phyloP scores from a whole-genome alignment of 768 basidiomycete species.

The Pleurotus ostreatus region DNA sequence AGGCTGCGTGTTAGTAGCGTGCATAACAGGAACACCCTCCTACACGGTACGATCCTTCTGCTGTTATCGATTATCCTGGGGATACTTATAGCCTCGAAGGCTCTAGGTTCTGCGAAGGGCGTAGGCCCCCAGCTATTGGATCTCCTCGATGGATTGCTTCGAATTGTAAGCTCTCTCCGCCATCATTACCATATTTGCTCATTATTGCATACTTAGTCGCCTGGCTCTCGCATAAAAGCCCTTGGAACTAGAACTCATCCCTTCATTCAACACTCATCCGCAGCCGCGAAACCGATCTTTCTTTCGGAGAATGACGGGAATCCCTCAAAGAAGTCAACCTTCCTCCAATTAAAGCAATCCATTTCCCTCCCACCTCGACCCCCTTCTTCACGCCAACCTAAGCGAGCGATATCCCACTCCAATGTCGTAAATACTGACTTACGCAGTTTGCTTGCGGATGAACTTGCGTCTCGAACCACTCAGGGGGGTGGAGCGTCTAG shows the following conservation, averaged over 20 bases:
- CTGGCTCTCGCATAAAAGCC: constrained; percentile 22
- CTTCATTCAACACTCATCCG: constrained; percentile 21
- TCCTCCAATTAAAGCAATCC: constrained; percentile 10
- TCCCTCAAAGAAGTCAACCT: constrained; percentile 10
- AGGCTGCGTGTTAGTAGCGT: constrained; percentile 35
- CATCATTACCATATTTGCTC: background rate
- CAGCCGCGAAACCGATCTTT: constrained; percentile 1
- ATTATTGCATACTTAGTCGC: constrained; percentile 15
- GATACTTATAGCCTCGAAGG: background rate
- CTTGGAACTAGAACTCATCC: constrained; percentile 23
- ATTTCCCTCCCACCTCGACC: too few species aligned
- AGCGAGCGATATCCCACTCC: background rate
- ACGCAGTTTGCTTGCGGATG: constrained; percentile 15
- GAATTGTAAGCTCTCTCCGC: constrained; percentile 15
- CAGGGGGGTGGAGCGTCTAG: constrained; percentile 7
- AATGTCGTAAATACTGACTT: constrained; percentile 20
- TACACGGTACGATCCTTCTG: constrained; percentile 23
- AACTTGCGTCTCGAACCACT: constrained; percentile 11
- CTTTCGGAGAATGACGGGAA: background rate
- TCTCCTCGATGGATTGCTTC: constrained; percentile 23
- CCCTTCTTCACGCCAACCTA: too few species aligned
- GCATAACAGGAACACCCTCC: constrained; percentile 29
- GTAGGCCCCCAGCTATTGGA: constrained; percentile 11
- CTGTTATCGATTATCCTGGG: background rate
- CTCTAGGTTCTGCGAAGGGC: background rate